A percentile compares a stretch with the other conserved stretches of the same genome.
These are phyloP conservation scores for Colletotrichum karsti DNA, from an alignment of 2,329 filamentous ascomycete genomes.

Conservation along the genomic window DNA sequence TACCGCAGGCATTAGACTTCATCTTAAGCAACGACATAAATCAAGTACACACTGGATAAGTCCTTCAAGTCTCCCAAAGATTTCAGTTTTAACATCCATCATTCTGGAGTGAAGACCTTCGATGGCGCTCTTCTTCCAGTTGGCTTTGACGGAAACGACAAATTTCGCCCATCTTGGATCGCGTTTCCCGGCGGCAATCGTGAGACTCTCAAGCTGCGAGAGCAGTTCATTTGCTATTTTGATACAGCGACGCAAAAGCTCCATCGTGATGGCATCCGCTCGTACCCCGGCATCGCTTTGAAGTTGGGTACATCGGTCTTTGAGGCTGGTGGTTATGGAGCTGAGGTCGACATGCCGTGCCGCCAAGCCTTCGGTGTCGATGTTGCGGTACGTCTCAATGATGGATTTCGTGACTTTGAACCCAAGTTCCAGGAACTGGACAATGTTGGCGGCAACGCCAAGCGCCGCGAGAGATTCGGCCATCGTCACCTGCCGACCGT, in stretches of 20 bases:
- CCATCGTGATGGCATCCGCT: not conserved
- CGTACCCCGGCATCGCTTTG: not conserved
- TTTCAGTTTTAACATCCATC: not conserved
- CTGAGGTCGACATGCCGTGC: not conserved
- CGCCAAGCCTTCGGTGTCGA: not conserved
- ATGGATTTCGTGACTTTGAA: not conserved
- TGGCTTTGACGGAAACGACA: not conserved
- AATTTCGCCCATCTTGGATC: not conserved
- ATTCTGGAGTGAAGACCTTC: not conserved
- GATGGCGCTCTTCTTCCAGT: not conserved
- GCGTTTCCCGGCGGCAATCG: not conserved
- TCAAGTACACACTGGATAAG: not conserved
- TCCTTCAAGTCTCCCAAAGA: not conserved
- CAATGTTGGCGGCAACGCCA: slow-evolving; percentile 44
- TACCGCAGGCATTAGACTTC: not conserved
- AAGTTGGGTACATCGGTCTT: not conserved
- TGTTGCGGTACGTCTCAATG: not conserved
- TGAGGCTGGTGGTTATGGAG: not conserved
- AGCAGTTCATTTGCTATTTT: not conserved
- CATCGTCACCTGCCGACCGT: too few relatives aligned
- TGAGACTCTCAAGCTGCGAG: not conserved
- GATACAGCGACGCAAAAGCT: not conserved
- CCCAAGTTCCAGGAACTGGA: slow-evolving; percentile 20
- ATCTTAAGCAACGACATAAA: not conserved
- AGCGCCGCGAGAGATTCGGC: slow-evolving; percentile 40